Evolutionary conservation across 352 stramenopile species (phyloP), one percentile per base, ranked within the genome.

Genomic region (Globisporangium polare): DNA sequence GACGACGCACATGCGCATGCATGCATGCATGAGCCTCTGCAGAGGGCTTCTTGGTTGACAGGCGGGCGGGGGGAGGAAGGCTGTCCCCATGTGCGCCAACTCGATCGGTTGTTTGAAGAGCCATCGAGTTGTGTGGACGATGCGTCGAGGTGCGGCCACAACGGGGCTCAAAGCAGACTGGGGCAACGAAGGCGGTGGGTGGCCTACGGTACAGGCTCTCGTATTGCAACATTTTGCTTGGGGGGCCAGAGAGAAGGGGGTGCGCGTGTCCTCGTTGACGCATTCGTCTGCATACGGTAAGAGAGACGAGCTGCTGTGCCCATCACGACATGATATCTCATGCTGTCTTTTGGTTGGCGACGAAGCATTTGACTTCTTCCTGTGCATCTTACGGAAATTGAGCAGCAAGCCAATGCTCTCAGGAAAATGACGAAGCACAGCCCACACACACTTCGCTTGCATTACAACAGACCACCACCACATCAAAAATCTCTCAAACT

Each of bases 401-500:
- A 42, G n/a, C 35, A 42, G 2, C 37, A 42, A 7, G 13, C 1
- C 37, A 42, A 33, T 33, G 29, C 29, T 33, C 29, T 7, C 29
- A 33, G 29, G 29, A 42, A n/a, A 42, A 42, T 12, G 37, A n/a
- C 37, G 6, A 43, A 43, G 37, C 37, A 43, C 15, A 43, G 37
- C 37, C 37, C 37, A 43, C 37, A 43, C 37, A 13, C 17, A 33
- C 29, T 33, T 7, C n/a, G 10, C 18, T 13, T 22, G 49, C 29
- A 55, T 24, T 52, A 26, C 18, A 41, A 56, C 24, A 39, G 37
- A 63, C 45, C n/a, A 59, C 53, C 9, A 26, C 27, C 29, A 55
- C 29, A 33, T 33, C 29, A 33, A 33, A 33, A 33, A 33, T 33
- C 29, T 33, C 29, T 33, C 29, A 33, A 33, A 33, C 49, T 24